Evolutionary conservation across 805 yeast species (phyloP).

Genomic region (Nakazawaea populi): DNA sequence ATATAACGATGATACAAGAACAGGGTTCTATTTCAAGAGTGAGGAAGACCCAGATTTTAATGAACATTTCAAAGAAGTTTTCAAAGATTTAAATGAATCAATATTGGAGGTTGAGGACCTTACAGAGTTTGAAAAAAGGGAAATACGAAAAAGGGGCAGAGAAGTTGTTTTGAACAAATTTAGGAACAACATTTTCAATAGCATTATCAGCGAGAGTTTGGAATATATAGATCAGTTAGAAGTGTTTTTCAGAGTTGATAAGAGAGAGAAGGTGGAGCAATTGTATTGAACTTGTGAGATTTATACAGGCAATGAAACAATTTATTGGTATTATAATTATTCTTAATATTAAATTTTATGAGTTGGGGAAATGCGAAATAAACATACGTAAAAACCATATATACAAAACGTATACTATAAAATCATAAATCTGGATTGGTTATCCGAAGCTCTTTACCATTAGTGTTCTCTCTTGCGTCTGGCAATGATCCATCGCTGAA

Average conservation of each 20-base stretch:
- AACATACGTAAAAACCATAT: neutral
- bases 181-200: conserved; percentile 3
- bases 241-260: conserved; percentile 6
- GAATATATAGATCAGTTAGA: conserved; percentile 9
- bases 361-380: neutral
- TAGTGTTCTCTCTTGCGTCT: conserved; percentile 74
- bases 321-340: too few relatives aligned
- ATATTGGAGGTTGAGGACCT: conserved; percentile 29
- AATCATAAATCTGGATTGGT: conserved; percentile 7
- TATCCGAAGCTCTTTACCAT: conserved; percentile 22
- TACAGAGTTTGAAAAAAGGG: conserved; percentile 15
- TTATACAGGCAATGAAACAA: neutral
- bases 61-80: conserved; percentile 17
- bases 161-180: conserved; percentile 10
- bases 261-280: conserved; percentile 24
- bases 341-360: neutral
- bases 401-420: neutral
- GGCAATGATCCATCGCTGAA: conserved; percentile 15
- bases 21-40: conserved; percentile 80
- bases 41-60: conserved; percentile 64
- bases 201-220: conserved; percentile 2
- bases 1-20: conserved; percentile 33
- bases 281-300: conserved; percentile 15
- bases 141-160: conserved; percentile 12
- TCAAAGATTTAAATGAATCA: conserved; percentile 43